Evolutionary conservation across 2,329 filamentous ascomycete genomes (phyloP).

Genomic region (Blumeria hordei): DNA sequence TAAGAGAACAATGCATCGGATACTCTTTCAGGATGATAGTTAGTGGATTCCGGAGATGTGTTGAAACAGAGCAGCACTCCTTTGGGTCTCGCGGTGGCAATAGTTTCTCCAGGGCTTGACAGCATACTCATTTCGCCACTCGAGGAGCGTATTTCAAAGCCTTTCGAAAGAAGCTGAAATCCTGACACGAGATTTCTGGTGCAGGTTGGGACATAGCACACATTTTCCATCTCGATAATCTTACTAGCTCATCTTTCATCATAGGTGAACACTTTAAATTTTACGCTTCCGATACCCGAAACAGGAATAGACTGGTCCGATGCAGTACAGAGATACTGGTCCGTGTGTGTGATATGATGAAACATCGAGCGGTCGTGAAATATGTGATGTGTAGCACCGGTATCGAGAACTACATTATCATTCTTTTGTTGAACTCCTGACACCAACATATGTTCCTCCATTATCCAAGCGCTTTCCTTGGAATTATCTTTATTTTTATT

Average conservation of each 20-base stretch:
- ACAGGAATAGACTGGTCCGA: neutral
- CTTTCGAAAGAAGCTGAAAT: neutral
- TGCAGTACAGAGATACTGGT: neutral
- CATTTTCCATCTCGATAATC: neutral
- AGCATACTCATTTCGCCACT: neutral
- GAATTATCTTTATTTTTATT: neutral
- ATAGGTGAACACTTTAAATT: neutral
- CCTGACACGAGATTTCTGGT: neutral
- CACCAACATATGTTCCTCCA: neutral
- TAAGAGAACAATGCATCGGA: neutral
- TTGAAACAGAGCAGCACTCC: neutral
- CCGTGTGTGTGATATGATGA: neutral
- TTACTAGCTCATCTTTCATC: neutral
- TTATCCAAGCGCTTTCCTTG: neutral
- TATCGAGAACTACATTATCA: neutral
- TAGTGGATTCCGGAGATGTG: neutral
- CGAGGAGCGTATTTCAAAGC: neutral
- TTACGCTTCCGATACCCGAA: neutral
- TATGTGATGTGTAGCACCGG: neutral
- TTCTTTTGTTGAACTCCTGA: neutral
- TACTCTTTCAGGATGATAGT: neutral
- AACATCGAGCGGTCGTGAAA: neutral
- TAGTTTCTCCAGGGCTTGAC: neutral
- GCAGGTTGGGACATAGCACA: neutral
- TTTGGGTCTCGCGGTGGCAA: neutral